phyloP scores from a whole-genome alignment of 169 alveolate genomes.

The Cryptosporidium sp. region DNA sequence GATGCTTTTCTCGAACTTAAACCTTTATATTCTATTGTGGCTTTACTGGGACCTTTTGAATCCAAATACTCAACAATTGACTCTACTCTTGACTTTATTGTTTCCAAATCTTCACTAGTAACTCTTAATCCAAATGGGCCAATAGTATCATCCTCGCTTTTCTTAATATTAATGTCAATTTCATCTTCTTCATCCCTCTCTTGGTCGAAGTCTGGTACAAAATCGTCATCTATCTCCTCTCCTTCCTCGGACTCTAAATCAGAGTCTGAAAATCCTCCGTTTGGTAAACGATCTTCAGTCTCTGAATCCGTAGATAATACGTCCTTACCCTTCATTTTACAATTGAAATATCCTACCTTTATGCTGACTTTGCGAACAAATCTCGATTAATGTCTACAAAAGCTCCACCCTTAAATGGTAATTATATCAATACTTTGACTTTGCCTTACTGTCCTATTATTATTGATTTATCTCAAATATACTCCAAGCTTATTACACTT shows the following conservation, averaged over 20 bases:
- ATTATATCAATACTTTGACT: neutral
- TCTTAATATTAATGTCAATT: slow-evolving; percentile 74
- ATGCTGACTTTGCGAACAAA: neutral
- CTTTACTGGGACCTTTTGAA: slow-evolving; percentile 71
- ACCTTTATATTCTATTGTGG: slow-evolving; percentile 53
- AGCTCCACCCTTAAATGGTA: neutral
- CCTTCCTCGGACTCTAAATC: slow-evolving; percentile 64
- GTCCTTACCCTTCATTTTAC: slow-evolving; percentile 32
- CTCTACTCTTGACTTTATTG: slow-evolving; percentile 81
- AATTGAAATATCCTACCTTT: neutral
- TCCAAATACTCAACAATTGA: slow-evolving; percentile 81
- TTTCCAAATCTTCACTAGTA: slow-evolving; percentile 83
- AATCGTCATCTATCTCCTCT: slow-evolving; percentile 71
- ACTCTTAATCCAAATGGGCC: slow-evolving; percentile 83
- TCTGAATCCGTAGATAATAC: slow-evolving; percentile 44
- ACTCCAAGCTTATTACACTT: neutral
- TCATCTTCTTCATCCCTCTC: slow-evolving; percentile 78
- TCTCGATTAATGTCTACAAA: neutral
- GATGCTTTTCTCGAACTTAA: slow-evolving; percentile 22
- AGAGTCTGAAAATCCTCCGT: slow-evolving; percentile 37
- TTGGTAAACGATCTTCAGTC: slow-evolving; percentile 7
- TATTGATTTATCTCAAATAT: neutral
- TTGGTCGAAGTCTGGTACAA: slow-evolving; percentile 48
- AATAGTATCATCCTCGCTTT: slow-evolving; percentile 76
- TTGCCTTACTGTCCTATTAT: neutral